A percentile compares a stretch with the other conserved stretches of the same genome.
These are phyloP conservation scores for Sporothrix inflata DNA, from an alignment of 2,329 filamentous ascomycete species.

Conservation along the genomic window DNA sequence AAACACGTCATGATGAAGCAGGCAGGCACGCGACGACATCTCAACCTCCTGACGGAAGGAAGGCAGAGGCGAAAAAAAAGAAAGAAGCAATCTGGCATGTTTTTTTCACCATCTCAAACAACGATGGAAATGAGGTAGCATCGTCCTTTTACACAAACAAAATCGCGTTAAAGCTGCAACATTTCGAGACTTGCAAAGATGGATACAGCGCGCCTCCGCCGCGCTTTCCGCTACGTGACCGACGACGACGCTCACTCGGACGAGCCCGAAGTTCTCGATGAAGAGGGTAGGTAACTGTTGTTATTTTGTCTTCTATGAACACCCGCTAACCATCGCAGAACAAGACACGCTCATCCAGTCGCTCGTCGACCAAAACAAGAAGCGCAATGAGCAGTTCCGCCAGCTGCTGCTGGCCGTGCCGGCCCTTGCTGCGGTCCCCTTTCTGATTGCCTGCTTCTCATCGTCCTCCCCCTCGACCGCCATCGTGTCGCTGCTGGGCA, in stretches of 20 bases:
- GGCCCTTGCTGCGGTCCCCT: slow-evolving; percentile 42
- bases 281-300: slow-evolving; percentile 64
- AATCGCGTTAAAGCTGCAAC: background rate
- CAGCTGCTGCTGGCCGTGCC: slow-evolving; percentile 57
- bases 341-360: slow-evolving; percentile 65
- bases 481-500: slow-evolving; percentile 57
- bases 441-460: slow-evolving; percentile 39
- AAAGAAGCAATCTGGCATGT: background rate
- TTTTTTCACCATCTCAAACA: background rate
- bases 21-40: slow-evolving; percentile 7
- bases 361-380: slow-evolving; percentile 59
- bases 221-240: slow-evolving; percentile 74
- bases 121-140: background rate
- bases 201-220: slow-evolving; percentile 65
- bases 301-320: background rate
- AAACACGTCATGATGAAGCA: slow-evolving; percentile 24
- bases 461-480: slow-evolving; percentile 38
- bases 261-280: slow-evolving; percentile 68
- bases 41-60: background rate
- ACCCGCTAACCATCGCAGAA: slow-evolving; percentile 46
- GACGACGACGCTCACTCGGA: slow-evolving; percentile 59
- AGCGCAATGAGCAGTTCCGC: slow-evolving; percentile 61
- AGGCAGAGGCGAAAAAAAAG: background rate
- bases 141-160: too few species aligned
- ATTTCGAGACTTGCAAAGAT: slow-evolving; percentile 22